Conservation (phyloP, 208 protist species). For the Wallacemonas sp. region DNA sequence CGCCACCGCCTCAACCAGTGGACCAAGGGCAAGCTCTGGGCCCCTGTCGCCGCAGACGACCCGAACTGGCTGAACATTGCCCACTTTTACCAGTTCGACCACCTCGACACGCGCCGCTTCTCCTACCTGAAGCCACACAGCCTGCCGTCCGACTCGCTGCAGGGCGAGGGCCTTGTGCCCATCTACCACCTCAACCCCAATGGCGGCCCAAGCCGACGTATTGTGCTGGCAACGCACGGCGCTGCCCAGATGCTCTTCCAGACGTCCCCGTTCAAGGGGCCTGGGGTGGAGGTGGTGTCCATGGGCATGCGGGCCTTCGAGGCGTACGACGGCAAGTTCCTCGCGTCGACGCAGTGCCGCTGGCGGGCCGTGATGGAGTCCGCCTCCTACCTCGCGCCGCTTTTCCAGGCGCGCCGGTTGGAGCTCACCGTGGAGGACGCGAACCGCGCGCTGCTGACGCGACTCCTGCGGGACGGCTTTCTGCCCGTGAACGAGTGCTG, state of each 20-base stretch:
- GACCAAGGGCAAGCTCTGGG: slow-evolving; percentile 86
- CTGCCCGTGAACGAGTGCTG: slow-evolving; percentile 75
- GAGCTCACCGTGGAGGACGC: slow-evolving; percentile 32
- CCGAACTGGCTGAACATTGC: slow-evolving; percentile 71
- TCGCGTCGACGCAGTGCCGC: slow-evolving; percentile 66
- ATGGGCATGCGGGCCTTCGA: slow-evolving; percentile 85
- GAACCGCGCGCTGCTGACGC: slow-evolving; percentile 49
- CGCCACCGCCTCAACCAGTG: slow-evolving; percentile 86
- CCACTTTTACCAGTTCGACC: slow-evolving; percentile 77
- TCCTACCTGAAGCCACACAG: slow-evolving; percentile 31
- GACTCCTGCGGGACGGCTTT: slow-evolving; percentile 74
- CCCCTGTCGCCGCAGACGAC: slow-evolving; percentile 63
- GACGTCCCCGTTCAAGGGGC: slow-evolving; percentile 85
- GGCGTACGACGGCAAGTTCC: slow-evolving; percentile 78
- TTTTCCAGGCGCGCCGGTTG: slow-evolving; percentile 60
- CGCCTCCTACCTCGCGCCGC: slow-evolving; percentile 67
- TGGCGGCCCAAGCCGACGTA: slow-evolving; percentile 67
- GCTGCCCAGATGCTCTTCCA: slow-evolving; percentile 69
- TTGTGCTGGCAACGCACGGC: slow-evolving; percentile 79
- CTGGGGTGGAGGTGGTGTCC: slow-evolving; percentile 88
- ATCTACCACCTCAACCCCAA: slow-evolving; percentile 88
- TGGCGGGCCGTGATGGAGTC: slow-evolving; percentile 88
- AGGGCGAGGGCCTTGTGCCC: slow-evolving; percentile 55
- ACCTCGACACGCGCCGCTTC: slow-evolving; percentile 36
- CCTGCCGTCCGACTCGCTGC: neutral